These are phyloP conservation scores for Ogataea methanolica DNA, from an alignment of 805 yeast genomes.

Conservation along the genomic window DNA sequence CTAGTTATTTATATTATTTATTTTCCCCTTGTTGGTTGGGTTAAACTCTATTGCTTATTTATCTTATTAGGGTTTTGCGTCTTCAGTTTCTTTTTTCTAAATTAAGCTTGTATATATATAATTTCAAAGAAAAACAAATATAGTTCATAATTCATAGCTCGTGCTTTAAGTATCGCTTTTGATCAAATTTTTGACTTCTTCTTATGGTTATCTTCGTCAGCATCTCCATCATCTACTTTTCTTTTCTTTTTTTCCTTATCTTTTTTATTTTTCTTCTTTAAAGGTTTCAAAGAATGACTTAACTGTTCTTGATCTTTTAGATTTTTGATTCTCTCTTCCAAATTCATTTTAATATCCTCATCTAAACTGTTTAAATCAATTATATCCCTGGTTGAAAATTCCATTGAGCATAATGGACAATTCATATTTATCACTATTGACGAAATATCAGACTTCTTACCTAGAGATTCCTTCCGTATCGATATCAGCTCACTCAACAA, in stretches of 20 bases:
- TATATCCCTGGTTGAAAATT: conserved; percentile 21
- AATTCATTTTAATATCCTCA: neutral
- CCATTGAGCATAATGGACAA: conserved; percentile 40
- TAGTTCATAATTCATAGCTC: neutral
- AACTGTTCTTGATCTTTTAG: conserved; percentile 22
- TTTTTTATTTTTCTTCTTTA: conserved; percentile 19
- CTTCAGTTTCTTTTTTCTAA: too few species aligned
- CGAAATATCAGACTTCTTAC: neutral
- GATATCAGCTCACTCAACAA: conserved; percentile 23
- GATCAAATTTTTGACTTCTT: conserved; percentile 3
- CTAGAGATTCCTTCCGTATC: conserved; percentile 1
- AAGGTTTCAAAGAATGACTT: conserved; percentile 33
- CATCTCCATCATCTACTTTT: neutral
- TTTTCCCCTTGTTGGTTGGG: too few species aligned
- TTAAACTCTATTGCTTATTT: too few species aligned
- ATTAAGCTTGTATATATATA: too few species aligned
- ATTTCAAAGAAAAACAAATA: too few species aligned
- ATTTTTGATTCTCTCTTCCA: conserved; percentile 10
- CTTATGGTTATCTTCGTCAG: neutral
- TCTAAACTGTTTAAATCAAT: conserved; percentile 28
- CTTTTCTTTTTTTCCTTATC: conserved; percentile 6
- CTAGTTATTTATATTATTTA: too few species aligned
- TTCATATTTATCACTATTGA: conserved; percentile 3
- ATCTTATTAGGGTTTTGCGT: too few species aligned
- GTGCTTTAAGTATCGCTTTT: neutral